Base-by-base conservation (phyloP, 78 protist genomes). In the Diacronema lutheri region DNA sequence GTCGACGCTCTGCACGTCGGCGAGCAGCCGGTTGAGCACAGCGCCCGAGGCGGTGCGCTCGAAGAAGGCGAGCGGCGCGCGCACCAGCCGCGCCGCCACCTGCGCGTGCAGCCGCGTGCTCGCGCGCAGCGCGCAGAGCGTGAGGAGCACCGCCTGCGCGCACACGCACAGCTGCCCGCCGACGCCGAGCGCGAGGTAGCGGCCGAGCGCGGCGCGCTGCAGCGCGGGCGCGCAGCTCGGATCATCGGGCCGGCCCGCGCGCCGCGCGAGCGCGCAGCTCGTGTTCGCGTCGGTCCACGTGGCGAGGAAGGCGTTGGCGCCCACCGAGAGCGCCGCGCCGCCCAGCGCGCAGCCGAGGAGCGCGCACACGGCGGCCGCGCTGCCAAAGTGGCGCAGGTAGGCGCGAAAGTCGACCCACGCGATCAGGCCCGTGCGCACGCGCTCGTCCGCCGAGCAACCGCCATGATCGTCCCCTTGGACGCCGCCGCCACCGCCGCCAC, bases 1-100 rank as follows among this genome's bases (percentile, higher is more conserved):
- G 56, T 84, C 87, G 11, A 84, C 11, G 20, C 10, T 46, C 69
- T 58, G 76, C 50, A 71, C 11, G 58, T 69, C 81, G 35, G 1
- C 37, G 37, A 84, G 69, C 37, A 84, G 71, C 33, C 86, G 86
- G 33, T 62, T 62, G 72, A 82, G 66, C 23, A 80, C 33, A 14
- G 41, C 25, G 12, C 84, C 84, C 9, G 80, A 31, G 40, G 65
- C 25, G 23, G 58, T 69, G n/a, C 16, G 37, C 60, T 84, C 87
- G 73, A 84, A 84, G 79, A 84, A 71, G 62, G 66, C 72, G 65
- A 84, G 1, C 12, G 71, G 79, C 40, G 87, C 87, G 14, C 38
- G 37, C 65, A 83, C 60, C 61, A 83, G 9, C 3, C 64, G 16
- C 41, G 29, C 1, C 23, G 68, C 5, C 61, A 83, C 11, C 60